phyloP scores from a whole-genome alignment of 106 monocot species.

The Posidonia australis region DNA sequence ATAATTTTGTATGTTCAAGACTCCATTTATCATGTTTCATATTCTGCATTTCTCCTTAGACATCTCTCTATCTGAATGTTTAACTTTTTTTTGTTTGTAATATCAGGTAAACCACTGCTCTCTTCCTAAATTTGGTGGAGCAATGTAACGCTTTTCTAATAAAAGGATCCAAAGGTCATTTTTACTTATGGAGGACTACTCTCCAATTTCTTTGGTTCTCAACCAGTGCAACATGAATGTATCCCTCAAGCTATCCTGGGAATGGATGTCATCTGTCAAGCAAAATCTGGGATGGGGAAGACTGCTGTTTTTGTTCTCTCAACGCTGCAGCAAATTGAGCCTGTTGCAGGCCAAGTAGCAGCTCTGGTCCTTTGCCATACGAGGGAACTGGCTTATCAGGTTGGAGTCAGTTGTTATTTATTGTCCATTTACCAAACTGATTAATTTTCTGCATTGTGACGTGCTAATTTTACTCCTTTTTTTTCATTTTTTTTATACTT shows the following conservation, averaged over 20 bases:
- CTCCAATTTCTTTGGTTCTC: constrained; percentile 93
- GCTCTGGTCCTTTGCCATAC: constrained; percentile 95
- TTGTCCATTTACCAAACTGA: background rate
- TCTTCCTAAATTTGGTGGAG: constrained; percentile 58
- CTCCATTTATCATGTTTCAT: too few relatives aligned
- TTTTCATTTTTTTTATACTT: background rate
- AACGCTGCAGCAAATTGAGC: constrained; percentile 92
- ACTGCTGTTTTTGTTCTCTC: constrained; percentile 99
- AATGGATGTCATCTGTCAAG: constrained; percentile 99
- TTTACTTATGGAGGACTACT: constrained; percentile 75
- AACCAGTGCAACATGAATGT: constrained; percentile 99
- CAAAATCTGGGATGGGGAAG: constrained; percentile 99
- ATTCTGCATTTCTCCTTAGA: background rate
- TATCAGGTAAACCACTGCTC: constrained; percentile 69
- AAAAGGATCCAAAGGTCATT: constrained; percentile 61
- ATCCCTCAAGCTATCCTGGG: constrained; percentile 99
- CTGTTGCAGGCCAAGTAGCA: constrained; percentile 87
- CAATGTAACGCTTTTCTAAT: constrained; percentile 59
- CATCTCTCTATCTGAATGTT: background rate
- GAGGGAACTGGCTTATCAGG: constrained; percentile 95
- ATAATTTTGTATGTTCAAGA: too few relatives aligned
- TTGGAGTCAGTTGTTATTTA: constrained; percentile 6
- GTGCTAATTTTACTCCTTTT: too few relatives aligned
- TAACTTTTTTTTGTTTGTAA: background rate
- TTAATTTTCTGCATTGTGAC: background rate